These are phyloP conservation scores for Calcarisporium arbuscula DNA, from an alignment of 2,329 filamentous ascomycete genomes.

Conservation along the genomic window DNA sequence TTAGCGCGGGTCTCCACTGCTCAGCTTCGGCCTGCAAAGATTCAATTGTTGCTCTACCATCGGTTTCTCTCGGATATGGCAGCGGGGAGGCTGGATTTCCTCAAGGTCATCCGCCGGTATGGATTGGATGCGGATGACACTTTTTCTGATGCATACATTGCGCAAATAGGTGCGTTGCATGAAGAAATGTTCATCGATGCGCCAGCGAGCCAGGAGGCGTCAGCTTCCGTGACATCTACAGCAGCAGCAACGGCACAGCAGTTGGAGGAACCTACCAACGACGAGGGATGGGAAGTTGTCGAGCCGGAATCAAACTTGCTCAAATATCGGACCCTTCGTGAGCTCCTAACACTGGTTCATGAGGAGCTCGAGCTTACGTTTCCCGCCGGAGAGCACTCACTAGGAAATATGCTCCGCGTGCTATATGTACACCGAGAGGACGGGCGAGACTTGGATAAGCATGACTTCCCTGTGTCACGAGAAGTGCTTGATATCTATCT, in stretches of 20 bases:
- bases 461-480: conserved; percentile 61
- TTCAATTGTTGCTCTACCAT: conserved; percentile 89
- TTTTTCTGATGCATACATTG: conserved; percentile 76
- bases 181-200: conserved; percentile 56
- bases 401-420: conserved; percentile 46
- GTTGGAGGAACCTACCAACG: conserved; percentile 7
- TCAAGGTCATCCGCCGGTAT: conserved; percentile 65
- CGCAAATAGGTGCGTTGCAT: conserved; percentile 64
- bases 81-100: conserved; percentile 62
- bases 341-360: conserved; percentile 39
- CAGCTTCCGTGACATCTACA: too few relatives aligned
- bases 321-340: conserved; percentile 41
- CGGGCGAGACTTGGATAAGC: conserved; percentile 46
- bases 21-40: conserved; percentile 67
- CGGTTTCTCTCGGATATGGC: conserved; percentile 74
- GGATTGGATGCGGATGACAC: conserved; percentile 54
- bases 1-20: conserved; percentile 58
- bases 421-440: conserved; percentile 48
- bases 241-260: too few relatives aligned
- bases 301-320: conserved; percentile 26
- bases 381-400: conserved; percentile 37
- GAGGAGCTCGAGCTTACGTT: conserved; percentile 47
- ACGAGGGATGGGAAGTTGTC: not conserved
- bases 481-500: conserved; percentile 60
- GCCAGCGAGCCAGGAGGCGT: conserved; percentile 26